These are phyloP conservation scores for Euphorbia pulcherrima DNA, from an alignment of 345 rosid species.

Conservation along the genomic window DNA sequence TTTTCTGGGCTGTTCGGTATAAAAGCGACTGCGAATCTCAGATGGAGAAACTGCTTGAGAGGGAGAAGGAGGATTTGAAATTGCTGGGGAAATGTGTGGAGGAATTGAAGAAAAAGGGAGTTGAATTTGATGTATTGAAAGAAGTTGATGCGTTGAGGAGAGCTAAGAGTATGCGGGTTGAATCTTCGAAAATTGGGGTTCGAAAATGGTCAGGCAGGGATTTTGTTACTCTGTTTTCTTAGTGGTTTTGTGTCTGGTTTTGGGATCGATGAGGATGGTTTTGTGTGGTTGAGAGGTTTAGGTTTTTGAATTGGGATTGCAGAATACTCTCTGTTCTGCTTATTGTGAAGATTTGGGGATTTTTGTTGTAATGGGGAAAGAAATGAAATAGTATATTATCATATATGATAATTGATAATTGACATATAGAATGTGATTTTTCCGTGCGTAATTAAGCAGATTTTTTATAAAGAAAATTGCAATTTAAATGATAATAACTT, in stretches of 20 bases:
- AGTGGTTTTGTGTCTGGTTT: constrained; percentile 63
- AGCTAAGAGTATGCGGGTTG: constrained; percentile 89
- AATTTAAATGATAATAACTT: too few relatives aligned
- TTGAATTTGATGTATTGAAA: constrained; percentile 83
- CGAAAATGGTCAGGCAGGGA: constrained; percentile 83
- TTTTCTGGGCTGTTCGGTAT: constrained; percentile 82
- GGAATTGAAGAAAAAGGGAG: constrained; percentile 84
- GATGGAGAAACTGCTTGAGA: constrained; percentile 64
- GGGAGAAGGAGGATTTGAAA: constrained; percentile 88
- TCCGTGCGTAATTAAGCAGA: too few relatives aligned
- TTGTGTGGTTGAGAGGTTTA: constrained; percentile 45
- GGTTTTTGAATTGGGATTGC: constrained; percentile 21
- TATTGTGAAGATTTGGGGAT: neutral
- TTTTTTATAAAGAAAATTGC: too few relatives aligned
- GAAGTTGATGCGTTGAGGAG: constrained; percentile 91
- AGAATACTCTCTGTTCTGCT: constrained; percentile 29
- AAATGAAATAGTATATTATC: neutral
- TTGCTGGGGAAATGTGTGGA: constrained; percentile 76
- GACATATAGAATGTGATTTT: too few relatives aligned
- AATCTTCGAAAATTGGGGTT: constrained; percentile 38
- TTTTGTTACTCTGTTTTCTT: constrained; percentile 76
- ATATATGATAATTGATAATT: too few relatives aligned
- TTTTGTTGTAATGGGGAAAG: neutral
- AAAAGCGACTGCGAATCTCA: constrained; percentile 73
- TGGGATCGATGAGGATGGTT: constrained; percentile 66